These are phyloP conservation scores for Syncephalastrum monosporum DNA, from an alignment of 371 early-diverging fungal genomes.

Conservation along the genomic window DNA sequence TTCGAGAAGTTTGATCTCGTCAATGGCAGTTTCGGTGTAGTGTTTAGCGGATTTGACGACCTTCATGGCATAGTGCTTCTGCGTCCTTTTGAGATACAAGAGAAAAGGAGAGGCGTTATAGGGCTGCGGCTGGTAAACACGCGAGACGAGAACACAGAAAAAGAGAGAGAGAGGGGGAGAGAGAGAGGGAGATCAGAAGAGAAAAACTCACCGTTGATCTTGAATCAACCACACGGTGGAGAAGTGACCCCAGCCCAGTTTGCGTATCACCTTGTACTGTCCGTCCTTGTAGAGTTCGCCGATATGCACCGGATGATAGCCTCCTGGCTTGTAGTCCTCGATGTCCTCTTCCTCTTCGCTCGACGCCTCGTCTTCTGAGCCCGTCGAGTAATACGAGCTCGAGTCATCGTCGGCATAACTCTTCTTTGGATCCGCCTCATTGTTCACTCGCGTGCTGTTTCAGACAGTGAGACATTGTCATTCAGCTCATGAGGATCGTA, in stretches of 20 bases:
- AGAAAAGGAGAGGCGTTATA: neutral
- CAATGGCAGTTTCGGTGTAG: conserved; percentile 94
- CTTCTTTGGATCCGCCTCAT: too few relatives aligned
- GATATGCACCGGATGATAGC: conserved; percentile 91
- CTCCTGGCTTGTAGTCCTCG: conserved; percentile 90
- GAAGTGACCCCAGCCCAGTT: conserved; percentile 99
- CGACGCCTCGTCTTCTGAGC: too few relatives aligned
- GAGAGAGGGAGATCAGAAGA: neutral
- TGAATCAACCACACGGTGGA: conserved; percentile 97
- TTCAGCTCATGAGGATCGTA: too few relatives aligned
- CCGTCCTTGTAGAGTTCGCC: conserved; percentile 83
- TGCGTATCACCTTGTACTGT: conserved; percentile 83
- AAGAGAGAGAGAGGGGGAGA: neutral
- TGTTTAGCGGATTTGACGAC: conserved; percentile 94
- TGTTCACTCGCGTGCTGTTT: too few relatives aligned
- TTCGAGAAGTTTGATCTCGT: conserved; percentile 92
- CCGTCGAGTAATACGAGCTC: too few relatives aligned
- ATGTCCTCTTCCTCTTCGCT: conserved; percentile 82
- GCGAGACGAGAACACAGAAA: neutral
- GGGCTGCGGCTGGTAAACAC: conserved; percentile 1
- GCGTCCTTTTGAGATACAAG: conserved; percentile 31
- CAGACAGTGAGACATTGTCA: too few relatives aligned
- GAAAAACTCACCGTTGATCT: conserved; percentile 63
- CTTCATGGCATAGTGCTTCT: conserved; percentile 92
- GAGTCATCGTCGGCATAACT: too few relatives aligned